Evolutionary conservation across 2,329 filamentous ascomycete genomes (phyloP).

Genomic region (Macrophomina tecta): DNA sequence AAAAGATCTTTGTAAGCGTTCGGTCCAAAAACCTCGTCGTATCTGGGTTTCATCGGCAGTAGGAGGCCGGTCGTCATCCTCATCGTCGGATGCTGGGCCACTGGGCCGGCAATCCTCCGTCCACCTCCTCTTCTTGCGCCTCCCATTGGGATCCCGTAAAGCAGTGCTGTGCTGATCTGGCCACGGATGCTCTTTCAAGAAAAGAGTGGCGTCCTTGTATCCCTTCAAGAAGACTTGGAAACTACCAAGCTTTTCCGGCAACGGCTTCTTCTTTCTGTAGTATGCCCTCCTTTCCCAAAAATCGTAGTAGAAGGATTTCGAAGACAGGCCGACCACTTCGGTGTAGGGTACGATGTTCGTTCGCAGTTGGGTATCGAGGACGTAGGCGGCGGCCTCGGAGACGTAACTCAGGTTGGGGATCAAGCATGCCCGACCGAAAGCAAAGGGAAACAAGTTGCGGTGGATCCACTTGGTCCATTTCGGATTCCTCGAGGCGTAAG

Average conservation of each 20-base stretch:
- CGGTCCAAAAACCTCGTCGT: slow-evolving; percentile 80
- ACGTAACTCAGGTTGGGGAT: slow-evolving; percentile 98
- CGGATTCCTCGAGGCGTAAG: slow-evolving; percentile 93
- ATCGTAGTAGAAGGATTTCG: slow-evolving; percentile 97
- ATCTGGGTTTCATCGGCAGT: slow-evolving; percentile 44
- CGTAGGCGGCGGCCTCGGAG: slow-evolving; percentile 95
- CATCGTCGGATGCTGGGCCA: slow-evolving; percentile 65
- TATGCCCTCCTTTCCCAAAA: slow-evolving; percentile 93
- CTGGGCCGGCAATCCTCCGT: slow-evolving; percentile 80
- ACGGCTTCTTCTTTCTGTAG: slow-evolving; percentile 82
- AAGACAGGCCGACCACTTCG: slow-evolving; percentile 90
- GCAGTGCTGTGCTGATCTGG: slow-evolving; percentile 80
- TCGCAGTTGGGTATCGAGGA: slow-evolving; percentile 85
- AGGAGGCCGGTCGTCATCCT: slow-evolving; percentile 59
- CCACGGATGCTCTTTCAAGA: slow-evolving; percentile 94
- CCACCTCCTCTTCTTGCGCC: slow-evolving; percentile 71
- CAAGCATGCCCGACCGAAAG: slow-evolving; percentile 91
- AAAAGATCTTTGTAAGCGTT: slow-evolving; percentile 86
- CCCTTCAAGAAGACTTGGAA: slow-evolving; percentile 98
- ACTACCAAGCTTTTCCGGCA: slow-evolving; percentile 90
- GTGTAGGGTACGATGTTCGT: slow-evolving; percentile 96
- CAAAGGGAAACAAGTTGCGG: slow-evolving; percentile 94
- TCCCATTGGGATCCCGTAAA: slow-evolving; percentile 71
- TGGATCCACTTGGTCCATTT: slow-evolving; percentile 99
- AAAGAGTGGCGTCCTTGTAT: slow-evolving; percentile 95